phyloP scores from a whole-genome alignment of 768 basidiomycete species.

The Sistotremastrum niveocremeum region DNA sequence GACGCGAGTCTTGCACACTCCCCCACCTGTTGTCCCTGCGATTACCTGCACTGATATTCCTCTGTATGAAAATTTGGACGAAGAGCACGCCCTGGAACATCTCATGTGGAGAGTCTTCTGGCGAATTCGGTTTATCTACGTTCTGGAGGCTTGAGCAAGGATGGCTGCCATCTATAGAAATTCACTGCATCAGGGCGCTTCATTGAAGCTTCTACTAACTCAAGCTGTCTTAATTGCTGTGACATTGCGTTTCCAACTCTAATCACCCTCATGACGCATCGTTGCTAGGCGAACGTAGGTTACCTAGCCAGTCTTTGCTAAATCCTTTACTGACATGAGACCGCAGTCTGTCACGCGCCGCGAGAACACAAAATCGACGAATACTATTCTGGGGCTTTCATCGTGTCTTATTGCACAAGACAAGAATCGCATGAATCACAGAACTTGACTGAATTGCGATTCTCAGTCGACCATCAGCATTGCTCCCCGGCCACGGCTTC shows the following conservation, averaged over 20 bases:
- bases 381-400: slow-evolving; percentile 7
- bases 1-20: slow-evolving; percentile 2
- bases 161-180: slow-evolving; percentile 14
- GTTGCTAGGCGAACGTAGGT: background rate
- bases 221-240: slow-evolving; percentile 6
- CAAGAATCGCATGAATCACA: slow-evolving; percentile 13
- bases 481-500: slow-evolving; percentile 13
- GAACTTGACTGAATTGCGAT: background rate
- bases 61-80: slow-evolving; percentile 9
- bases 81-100: slow-evolving; percentile 9
- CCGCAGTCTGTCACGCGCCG: slow-evolving; percentile 17
- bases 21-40: slow-evolving; percentile 12
- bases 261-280: no score
- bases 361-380: slow-evolving; percentile 11
- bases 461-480: slow-evolving; percentile 6
- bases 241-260: background rate
- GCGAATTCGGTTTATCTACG: slow-evolving; percentile 9
- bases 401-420: slow-evolving; percentile 18
- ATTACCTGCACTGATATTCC: slow-evolving; percentile 19
- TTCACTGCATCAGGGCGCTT: slow-evolving; percentile 6
- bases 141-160: slow-evolving; percentile 6
- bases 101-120: slow-evolving; percentile 14
- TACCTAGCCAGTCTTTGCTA: slow-evolving; percentile 2
- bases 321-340: background rate
- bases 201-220: slow-evolving; percentile 10